Base-by-base conservation (phyloP, 2,329 filamentous ascomycete genomes). In the Aspergillus melleus region DNA sequence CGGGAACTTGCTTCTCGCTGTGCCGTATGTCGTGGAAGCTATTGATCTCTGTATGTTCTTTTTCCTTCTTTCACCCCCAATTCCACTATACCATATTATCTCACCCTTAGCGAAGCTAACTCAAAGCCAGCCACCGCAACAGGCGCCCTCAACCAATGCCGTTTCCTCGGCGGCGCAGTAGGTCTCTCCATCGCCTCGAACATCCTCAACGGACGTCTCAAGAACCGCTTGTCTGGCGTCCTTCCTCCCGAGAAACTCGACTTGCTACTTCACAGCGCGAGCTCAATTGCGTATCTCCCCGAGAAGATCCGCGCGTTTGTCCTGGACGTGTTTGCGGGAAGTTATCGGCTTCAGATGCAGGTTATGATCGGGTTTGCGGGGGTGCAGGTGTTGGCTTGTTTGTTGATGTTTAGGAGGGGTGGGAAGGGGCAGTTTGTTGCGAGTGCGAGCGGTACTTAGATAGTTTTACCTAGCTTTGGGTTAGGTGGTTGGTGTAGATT, bases 361-460 rank as follows among this genome's bases (percentile, higher is more conserved):
- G 50, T 46, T 4, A 58, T 58, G 55, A 58, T 58, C 49, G 50
- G 36, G 16, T 58, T 58, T 42, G 26, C 55, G 10, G 55, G 49
- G 2, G 20, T 58, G 44, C 55, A 58, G 24, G n/a, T 58, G 2
- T 29, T 39, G 16, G 26, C 50, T 16, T 36, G 26, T 2, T 19
- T 58, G 26, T 30, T 58, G 20, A 49, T 58, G 12, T 6, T 58
- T 9, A 19, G 29, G 11, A 36, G 55, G 4, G 24, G 24, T 24
- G 24, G 24, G 24, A 39, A 49, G 19, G 14, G 39, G 6, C 55
- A 58, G 42, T 53, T 49, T 20, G 50, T 53, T n/a, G 55, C 20
- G 29, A 42, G 36, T n/a, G 36, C 36, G 16, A 14, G 12, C 4
- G 36, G 12, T 4, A n/a, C 32, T 36, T 16, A 36, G 10, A 12